Conservation (phyloP, 2,329 filamentous ascomycete species). For the Zalaria sp. region DNA sequence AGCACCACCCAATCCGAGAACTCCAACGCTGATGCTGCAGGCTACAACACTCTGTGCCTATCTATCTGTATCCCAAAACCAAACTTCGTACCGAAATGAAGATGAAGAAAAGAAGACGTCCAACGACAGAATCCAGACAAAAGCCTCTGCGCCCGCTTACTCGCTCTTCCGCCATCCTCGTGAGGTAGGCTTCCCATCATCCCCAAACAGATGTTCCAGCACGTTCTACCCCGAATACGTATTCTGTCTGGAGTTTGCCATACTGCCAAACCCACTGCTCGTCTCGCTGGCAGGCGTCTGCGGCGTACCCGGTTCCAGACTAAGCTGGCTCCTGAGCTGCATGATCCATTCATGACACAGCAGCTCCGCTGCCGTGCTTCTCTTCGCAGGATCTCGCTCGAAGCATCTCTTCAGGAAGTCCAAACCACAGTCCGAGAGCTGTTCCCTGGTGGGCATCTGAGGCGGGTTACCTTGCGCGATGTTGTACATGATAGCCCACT, state of each 20-base stretch:
- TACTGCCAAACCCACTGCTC: conserved; percentile 1
- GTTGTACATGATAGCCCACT: conserved; percentile 99
- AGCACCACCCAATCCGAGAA: too few relatives aligned
- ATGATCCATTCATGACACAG: conserved; percentile 85
- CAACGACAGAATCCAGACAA: too few relatives aligned
- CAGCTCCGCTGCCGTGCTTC: conserved; percentile 73
- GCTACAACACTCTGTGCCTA: too few relatives aligned
- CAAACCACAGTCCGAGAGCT: conserved; percentile 70
- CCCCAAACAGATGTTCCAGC: too few relatives aligned
- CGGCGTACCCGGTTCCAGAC: conserved; percentile 32
- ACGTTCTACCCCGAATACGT: neutral
- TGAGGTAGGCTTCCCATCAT: too few relatives aligned
- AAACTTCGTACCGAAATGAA: too few relatives aligned
- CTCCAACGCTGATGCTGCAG: too few relatives aligned
- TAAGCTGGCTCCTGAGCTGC: conserved; percentile 30
- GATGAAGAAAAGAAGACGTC: too few relatives aligned
- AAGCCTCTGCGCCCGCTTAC: too few relatives aligned
- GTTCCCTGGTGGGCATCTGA: conserved; percentile 65
- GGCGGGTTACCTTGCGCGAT: conserved; percentile 94
- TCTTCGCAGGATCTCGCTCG: conserved; percentile 61
- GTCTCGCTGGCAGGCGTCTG: conserved; percentile 21
- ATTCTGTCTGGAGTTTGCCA: neutral
- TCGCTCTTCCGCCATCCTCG: too few relatives aligned
- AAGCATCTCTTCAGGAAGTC: conserved; percentile 87
- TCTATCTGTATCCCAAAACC: too few relatives aligned